phyloP scores from a whole-genome alignment of 2,329 filamentous ascomycete species.

The Stachybotrys chlorohalonatus region DNA sequence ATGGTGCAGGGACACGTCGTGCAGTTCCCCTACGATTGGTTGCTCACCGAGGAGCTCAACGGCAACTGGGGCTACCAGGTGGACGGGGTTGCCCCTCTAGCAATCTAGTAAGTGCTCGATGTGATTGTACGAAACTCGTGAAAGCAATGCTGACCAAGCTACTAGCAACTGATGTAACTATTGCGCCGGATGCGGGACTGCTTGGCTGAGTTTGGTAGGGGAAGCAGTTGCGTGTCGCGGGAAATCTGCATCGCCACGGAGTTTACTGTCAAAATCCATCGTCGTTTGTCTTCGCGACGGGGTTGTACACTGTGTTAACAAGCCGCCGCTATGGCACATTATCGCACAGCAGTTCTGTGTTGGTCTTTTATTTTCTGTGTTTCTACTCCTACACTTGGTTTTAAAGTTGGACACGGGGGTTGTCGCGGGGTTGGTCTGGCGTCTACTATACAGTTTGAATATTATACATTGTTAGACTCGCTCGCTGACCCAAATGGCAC shows the following conservation, averaged over 20 bases:
- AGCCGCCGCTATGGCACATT: not conserved
- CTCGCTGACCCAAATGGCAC: slow-evolving; percentile 89
- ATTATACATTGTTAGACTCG: slow-evolving; percentile 38
- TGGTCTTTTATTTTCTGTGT: not conserved
- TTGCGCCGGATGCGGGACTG: not conserved
- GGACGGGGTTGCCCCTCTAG: slow-evolving; percentile 88
- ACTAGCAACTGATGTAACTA: not conserved
- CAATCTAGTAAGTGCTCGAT: slow-evolving; percentile 73
- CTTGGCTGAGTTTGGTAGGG: not conserved
- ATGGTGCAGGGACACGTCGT: slow-evolving; percentile 84
- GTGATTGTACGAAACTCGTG: not conserved
- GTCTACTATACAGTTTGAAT: slow-evolving; percentile 1
- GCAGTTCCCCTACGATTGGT: slow-evolving; percentile 92
- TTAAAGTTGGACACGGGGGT: slow-evolving; percentile 9
- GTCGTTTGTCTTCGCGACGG: no score
- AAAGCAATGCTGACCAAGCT: not conserved
- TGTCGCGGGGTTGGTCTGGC: not conserved
- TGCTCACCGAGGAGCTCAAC: slow-evolving; percentile 80
- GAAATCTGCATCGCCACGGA: not conserved
- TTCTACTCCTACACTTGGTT: slow-evolving; percentile 13
- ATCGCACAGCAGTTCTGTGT: not conserved
- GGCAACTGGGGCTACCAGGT: slow-evolving; percentile 97
- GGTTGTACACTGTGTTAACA: no score
- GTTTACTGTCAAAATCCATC: not conserved
- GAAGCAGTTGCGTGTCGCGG: not conserved